A percentile compares a stretch with the other conserved stretches of the same genome.
These are phyloP conservation scores for Ustulina deusta DNA, from an alignment of 2,329 filamentous ascomycete species.

Conservation along the genomic window DNA sequence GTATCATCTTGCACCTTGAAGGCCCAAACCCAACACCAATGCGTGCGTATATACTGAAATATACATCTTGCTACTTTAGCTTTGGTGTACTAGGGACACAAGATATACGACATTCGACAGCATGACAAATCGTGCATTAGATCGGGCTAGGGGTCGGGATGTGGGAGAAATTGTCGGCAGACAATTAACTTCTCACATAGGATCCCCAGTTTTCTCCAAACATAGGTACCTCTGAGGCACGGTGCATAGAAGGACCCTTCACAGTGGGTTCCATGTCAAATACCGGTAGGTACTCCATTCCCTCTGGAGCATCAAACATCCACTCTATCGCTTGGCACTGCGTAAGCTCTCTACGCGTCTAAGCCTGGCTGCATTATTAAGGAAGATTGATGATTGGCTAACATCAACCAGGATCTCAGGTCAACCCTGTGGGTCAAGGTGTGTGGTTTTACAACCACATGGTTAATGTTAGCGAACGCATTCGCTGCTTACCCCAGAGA, in stretches of 20 bases:
- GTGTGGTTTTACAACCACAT: neutral
- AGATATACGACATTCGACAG: neutral
- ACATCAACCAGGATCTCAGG: neutral
- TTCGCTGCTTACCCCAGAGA: neutral
- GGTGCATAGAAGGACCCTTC: too few relatives aligned
- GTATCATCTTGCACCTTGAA: too few relatives aligned
- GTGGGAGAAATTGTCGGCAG: slow-evolving; percentile 16
- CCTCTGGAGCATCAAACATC: too few relatives aligned
- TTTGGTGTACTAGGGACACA: neutral
- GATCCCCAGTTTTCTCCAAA: slow-evolving; percentile 3
- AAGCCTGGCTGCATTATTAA: neutral
- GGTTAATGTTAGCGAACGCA: neutral
- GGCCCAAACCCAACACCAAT: neutral
- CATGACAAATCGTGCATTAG: neutral
- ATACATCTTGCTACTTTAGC: neutral
- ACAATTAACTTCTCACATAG: slow-evolving; percentile 8
- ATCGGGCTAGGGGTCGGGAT: slow-evolving; percentile 8
- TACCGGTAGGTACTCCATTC: too few relatives aligned
- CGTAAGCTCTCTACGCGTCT: slow-evolving; percentile 7
- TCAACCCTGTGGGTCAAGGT: neutral
- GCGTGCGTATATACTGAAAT: neutral
- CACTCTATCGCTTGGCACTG: too few relatives aligned
- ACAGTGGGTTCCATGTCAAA: too few relatives aligned
- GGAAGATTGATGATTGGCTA: neutral
- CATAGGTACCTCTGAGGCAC: too few relatives aligned